Evolutionary conservation across 2,329 filamentous ascomycete species (phyloP).

Genomic region (Akanthomyces dipterigenus): DNA sequence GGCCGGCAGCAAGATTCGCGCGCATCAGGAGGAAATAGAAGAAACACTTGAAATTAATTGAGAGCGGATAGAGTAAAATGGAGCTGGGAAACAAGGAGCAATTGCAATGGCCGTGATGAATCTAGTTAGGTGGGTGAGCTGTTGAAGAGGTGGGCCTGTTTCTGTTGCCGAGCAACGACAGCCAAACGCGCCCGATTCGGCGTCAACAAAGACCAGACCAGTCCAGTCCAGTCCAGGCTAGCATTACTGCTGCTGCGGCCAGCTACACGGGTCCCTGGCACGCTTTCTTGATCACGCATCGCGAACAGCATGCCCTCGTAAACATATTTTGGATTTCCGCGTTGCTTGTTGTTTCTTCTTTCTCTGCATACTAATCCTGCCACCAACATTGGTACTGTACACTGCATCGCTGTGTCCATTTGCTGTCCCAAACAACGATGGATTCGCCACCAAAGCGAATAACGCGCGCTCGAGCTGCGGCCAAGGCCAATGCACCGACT

Average conservation of each 20-base stretch:
- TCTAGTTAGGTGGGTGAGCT: not conserved
- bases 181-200: constrained; percentile 5
- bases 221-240: too few relatives aligned
- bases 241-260: not conserved
- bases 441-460: constrained; percentile 55
- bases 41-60: not conserved
- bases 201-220: constrained; percentile 11
- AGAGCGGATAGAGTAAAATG: not conserved
- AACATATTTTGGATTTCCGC: constrained; percentile 20
- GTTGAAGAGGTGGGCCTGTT: not conserved
- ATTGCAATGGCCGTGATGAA: not conserved
- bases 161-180: constrained; percentile 9
- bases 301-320: constrained; percentile 12
- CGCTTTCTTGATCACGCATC: constrained; percentile 2
- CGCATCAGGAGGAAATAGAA: too few relatives aligned
- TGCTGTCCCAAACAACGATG: constrained; percentile 33
- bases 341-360: constrained; percentile 15
- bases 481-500: constrained; percentile 32
- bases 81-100: not conserved
- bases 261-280: not conserved
- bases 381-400: not conserved
- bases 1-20: not conserved
- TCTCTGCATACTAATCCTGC: constrained; percentile 20
- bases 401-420: constrained; percentile 15
- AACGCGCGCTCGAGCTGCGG: constrained; percentile 44